Conservation (phyloP, 257 asterid genomes). For the Misopates orontium region DNA sequence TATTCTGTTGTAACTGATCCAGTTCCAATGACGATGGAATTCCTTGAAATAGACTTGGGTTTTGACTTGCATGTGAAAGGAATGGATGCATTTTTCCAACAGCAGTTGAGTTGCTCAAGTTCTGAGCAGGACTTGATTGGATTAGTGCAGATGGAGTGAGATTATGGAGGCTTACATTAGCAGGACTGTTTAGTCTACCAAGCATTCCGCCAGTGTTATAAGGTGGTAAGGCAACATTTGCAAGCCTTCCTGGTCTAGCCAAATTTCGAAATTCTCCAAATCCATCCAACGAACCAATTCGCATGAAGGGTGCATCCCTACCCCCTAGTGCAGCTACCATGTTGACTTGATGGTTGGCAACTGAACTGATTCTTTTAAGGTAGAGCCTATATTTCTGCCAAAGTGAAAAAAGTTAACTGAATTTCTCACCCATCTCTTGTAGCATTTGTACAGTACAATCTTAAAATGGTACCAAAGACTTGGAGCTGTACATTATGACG, state of each 20-base stretch:
- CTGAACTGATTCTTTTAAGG: slow-evolving; percentile 72
- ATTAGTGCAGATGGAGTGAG: slow-evolving; percentile 46
- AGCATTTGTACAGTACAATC: too few relatives aligned
- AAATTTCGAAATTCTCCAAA: slow-evolving; percentile 58
- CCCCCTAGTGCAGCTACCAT: slow-evolving; percentile 75
- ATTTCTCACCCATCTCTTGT: background rate
- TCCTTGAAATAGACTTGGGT: slow-evolving; percentile 53
- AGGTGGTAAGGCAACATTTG: slow-evolving; percentile 51
- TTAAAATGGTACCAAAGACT: too few relatives aligned
- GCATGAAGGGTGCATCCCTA: slow-evolving; percentile 71
- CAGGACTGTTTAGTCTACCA: slow-evolving; percentile 66
- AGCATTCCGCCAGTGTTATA: slow-evolving; percentile 60
- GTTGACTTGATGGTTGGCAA: slow-evolving; percentile 70
- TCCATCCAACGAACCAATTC: slow-evolving; percentile 58
- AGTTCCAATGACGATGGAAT: slow-evolving; percentile 54
- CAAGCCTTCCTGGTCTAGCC: slow-evolving; percentile 54
- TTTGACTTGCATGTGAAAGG: slow-evolving; percentile 43
- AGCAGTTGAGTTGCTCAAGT: slow-evolving; percentile 43
- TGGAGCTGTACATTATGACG: too few relatives aligned
- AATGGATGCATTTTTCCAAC: slow-evolving; percentile 52
- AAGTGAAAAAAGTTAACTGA: slow-evolving; percentile 11
- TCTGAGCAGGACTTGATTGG: slow-evolving; percentile 57
- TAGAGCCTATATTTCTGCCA: slow-evolving; percentile 86
- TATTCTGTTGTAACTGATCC: slow-evolving; percentile 53
- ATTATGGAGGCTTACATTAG: slow-evolving; percentile 48